phyloP scores from a whole-genome alignment of 371 early-diverging fungal species.

The Syncephalastrum racemosum region DNA sequence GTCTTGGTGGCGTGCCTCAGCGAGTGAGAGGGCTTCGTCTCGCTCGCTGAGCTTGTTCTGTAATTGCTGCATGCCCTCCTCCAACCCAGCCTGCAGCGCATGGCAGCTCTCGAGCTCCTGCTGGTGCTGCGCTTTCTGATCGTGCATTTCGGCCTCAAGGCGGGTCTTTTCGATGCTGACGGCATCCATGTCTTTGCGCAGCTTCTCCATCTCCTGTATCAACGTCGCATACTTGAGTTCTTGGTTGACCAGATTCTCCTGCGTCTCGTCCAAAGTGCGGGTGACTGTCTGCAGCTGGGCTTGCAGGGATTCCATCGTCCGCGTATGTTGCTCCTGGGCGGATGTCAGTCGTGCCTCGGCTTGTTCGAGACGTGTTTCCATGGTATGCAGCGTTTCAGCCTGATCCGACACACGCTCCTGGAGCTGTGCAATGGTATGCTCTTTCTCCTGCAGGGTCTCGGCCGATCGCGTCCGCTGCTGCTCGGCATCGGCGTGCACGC shows the following conservation, averaged over 20 bases:
- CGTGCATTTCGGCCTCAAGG: constrained; percentile 10
- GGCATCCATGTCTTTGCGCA: constrained; percentile 5
- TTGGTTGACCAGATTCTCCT: constrained; percentile 11
- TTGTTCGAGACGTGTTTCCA: constrained; percentile 7
- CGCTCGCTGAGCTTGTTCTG: constrained; percentile 7
- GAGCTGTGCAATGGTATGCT: constrained; percentile 15
- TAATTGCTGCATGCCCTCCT: constrained; percentile 13
- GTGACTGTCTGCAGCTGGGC: constrained; percentile 8
- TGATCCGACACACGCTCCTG: constrained; percentile 9
- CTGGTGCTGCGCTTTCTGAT: constrained; percentile 7
- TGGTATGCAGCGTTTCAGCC: constrained; percentile 3
- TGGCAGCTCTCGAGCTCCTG: constrained; percentile 10
- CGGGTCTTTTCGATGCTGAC: constrained; percentile 3
- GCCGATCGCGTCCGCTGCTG: constrained; percentile 5
- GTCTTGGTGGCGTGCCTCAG: constrained; percentile 7
- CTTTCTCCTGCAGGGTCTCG: constrained; percentile 18
- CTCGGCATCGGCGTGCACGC: constrained; percentile 4
- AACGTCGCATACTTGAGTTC: not conserved
- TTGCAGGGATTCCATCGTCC: constrained; percentile 4
- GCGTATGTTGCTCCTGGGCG: constrained; percentile 8
- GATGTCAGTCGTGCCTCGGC: constrained; percentile 3
- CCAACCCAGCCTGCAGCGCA: constrained; percentile 4
- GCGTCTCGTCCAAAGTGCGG: constrained; percentile 5
- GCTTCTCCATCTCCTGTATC: constrained; percentile 4
- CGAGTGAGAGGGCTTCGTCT: constrained; percentile 1